phyloP scores from a whole-genome alignment of 345 rosid species.

The Dipteronia sinensis region DNA sequence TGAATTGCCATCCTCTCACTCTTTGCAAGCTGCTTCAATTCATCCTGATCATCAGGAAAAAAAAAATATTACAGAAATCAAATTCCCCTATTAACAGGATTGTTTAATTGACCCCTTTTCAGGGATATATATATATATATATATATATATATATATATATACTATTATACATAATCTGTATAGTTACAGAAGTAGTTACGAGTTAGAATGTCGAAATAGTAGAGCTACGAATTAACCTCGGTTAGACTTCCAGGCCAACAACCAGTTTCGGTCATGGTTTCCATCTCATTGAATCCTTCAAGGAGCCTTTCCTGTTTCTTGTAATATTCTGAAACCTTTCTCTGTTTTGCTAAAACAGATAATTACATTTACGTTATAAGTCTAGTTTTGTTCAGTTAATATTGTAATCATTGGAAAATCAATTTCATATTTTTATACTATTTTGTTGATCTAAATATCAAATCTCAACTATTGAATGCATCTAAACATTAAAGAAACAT shows the following conservation, averaged over 20 bases:
- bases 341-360: constrained; percentile 50
- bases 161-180: too few relatives aligned
- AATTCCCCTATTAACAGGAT: not conserved
- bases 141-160: too few relatives aligned
- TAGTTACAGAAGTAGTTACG: too few relatives aligned
- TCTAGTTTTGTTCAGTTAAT: too few relatives aligned
- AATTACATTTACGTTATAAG: not conserved
- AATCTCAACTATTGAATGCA: too few relatives aligned
- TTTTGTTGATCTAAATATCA: too few relatives aligned
- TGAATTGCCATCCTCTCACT: constrained; percentile 66
- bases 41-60: constrained; percentile 47
- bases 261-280: constrained; percentile 57
- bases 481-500: too few relatives aligned
- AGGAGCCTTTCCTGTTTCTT: constrained; percentile 79
- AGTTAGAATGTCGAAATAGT: too few relatives aligned
- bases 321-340: constrained; percentile 76
- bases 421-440: too few relatives aligned
- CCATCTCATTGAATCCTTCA: constrained; percentile 77
- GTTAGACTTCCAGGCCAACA: constrained; percentile 52
- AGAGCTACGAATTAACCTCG: constrained; percentile 41
- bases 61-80: not conserved
- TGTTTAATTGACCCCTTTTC: not conserved
- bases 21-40: constrained; percentile 65
- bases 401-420: too few relatives aligned
- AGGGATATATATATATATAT: not conserved